phyloP scores from a whole-genome alignment of 768 basidiomycete genomes.

The Solioccasus polychromus region DNA sequence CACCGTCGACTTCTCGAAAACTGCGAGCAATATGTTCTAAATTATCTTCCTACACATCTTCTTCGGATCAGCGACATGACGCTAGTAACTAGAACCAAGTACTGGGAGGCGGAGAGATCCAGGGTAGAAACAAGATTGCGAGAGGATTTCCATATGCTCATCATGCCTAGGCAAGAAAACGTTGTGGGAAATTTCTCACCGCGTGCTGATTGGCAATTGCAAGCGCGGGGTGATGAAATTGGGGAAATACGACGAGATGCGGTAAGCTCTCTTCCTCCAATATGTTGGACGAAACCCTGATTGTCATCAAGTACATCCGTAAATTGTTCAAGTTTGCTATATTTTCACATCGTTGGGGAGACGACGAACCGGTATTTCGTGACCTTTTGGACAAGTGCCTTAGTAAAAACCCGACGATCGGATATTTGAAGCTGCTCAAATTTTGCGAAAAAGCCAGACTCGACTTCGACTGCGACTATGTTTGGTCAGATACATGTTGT shows the following conservation, averaged over 20 bases:
- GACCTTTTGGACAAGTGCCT: conserved; percentile 2
- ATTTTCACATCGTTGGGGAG: conserved; percentile 23
- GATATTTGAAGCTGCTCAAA: conserved; percentile 15
- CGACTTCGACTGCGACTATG: conserved; percentile 18
- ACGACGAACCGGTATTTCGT: conserved; percentile 14
- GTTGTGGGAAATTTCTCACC: not conserved
- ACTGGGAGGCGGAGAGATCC: conserved; percentile 10
- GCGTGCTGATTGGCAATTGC: not conserved
- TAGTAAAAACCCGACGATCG: conserved; percentile 4
- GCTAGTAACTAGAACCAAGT: conserved; percentile 10
- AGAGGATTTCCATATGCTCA: not conserved
- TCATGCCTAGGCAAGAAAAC: not conserved
- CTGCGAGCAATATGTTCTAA: conserved; percentile 17
- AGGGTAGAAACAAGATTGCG: conserved; percentile 1
- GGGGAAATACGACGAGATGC: not conserved
- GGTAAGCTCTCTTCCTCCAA: not conserved
- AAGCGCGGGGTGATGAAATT: not conserved
- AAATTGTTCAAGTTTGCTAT: conserved; percentile 16
- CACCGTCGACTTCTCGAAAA: conserved; percentile 6
- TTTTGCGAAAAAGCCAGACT: conserved; percentile 15
- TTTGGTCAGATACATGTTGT: conserved; percentile 27
- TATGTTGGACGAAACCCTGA: not conserved
- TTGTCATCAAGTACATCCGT: conserved; percentile 4
- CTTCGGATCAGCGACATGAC: conserved; percentile 17
- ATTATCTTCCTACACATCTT: conserved; percentile 18